Percentiles rank a stretch among this genome's conserved stretches.
Conservation (phyloP, 345 rosid genomes). For the Lumnitzera littorea region DNA sequence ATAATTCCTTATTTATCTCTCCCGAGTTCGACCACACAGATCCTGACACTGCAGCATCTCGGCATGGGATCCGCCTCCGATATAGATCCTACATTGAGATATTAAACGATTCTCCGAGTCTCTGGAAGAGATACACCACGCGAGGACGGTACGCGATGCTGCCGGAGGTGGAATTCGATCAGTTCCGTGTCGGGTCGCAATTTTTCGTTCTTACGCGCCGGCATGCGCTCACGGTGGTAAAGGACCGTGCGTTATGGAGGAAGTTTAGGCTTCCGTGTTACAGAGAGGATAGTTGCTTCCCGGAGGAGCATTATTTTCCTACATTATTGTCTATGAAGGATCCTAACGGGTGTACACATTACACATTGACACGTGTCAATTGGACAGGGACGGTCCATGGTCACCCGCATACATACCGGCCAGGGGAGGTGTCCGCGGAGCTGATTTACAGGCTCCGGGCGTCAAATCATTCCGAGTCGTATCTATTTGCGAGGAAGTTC, state of each 20-base stretch:
- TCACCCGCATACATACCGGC: conserved; percentile 71
- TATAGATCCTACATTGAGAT: conserved; percentile 78
- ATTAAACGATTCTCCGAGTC: conserved; percentile 44
- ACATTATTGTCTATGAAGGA: conserved; percentile 78
- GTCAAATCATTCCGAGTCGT: conserved; percentile 68
- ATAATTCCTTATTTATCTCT: conserved; percentile 46
- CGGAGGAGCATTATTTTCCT: conserved; percentile 97
- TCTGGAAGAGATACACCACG: conserved; percentile 81
- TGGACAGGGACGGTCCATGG: conserved; percentile 85
- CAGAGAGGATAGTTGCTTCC: conserved; percentile 66
- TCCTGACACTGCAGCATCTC: conserved; percentile 25
- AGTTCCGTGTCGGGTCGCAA: conserved; percentile 85
- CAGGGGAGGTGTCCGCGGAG: conserved; percentile 45
- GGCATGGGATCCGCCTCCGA: conserved; percentile 40
- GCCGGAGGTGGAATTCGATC: conserved; percentile 70
- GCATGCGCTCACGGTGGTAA: conserved; percentile 61
- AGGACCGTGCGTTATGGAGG: conserved; percentile 68
- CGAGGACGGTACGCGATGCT: conserved; percentile 67
- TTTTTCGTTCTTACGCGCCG: conserved; percentile 75
- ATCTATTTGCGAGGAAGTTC: conserved; percentile 86
- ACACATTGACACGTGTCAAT: conserved; percentile 72
- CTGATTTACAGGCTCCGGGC: conserved; percentile 48
- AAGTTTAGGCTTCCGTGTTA: conserved; percentile 80
- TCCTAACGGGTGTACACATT: conserved; percentile 56
- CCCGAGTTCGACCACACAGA: conserved; percentile 43